Conservation (phyloP, 371 early-diverging fungal genomes). For the Rhizopus arrhizus region DNA sequence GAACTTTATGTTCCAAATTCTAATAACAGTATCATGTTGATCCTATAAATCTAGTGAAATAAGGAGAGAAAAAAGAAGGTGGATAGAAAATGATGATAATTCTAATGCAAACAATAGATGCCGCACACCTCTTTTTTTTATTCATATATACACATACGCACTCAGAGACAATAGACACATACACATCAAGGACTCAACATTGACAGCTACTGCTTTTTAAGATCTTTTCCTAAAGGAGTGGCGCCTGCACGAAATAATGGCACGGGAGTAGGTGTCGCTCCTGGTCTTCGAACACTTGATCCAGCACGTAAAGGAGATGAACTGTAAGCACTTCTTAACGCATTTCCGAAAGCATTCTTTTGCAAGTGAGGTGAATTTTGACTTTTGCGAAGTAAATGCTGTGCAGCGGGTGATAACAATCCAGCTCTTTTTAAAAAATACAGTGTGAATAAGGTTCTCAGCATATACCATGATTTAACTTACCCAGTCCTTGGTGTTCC, state of each 20-base stretch:
- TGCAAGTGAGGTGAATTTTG: constrained; percentile 23
- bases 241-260: constrained; percentile 47
- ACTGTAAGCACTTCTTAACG: constrained; percentile 44
- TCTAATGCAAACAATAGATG: too few species aligned
- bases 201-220: not conserved
- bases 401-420: constrained; percentile 50
- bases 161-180: too few species aligned
- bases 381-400: constrained; percentile 43
- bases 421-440: constrained; percentile 28
- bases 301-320: constrained; percentile 10
- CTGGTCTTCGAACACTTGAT: constrained; percentile 16
- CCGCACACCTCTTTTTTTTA: too few species aligned
- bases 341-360: constrained; percentile 35
- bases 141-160: too few species aligned
- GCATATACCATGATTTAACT: not conserved
- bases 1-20: too few species aligned
- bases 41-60: too few species aligned
- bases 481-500: constrained; percentile 46
- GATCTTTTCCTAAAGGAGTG: constrained; percentile 24
- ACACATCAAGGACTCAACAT: too few species aligned
- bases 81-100: too few species aligned
- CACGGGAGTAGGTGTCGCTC: constrained; percentile 42
- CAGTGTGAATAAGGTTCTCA: not conserved
- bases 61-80: too few species aligned
- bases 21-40: too few species aligned